Evolutionary conservation across 225 moss, liverwort and hornwort genomes (phyloP).

Genomic region (Marchantia paleacea): DNA sequence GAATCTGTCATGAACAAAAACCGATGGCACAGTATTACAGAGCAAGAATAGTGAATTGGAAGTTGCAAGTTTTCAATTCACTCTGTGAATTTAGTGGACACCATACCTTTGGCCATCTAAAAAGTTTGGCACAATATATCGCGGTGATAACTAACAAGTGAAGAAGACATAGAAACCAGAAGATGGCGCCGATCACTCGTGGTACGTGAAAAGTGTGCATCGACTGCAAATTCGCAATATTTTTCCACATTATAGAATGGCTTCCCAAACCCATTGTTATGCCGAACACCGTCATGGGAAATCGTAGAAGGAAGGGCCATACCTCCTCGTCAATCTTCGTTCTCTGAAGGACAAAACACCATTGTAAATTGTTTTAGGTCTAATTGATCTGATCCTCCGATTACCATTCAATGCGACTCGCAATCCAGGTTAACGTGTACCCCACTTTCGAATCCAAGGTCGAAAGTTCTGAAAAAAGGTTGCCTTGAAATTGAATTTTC

Average conservation of each 20-base stretch:
- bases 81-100: not conserved
- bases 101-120: constrained; percentile 50
- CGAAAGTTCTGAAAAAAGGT: too few species aligned
- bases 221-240: not conserved
- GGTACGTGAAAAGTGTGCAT: not conserved
- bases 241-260: constrained; percentile 8
- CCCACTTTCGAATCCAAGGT: too few species aligned
- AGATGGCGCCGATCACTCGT: constrained; percentile 22
- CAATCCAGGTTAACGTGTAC: too few species aligned
- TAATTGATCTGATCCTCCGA: too few species aligned
- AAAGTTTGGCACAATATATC: constrained; percentile 36
- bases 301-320: constrained; percentile 12
- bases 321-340: not conserved
- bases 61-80: not conserved
- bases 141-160: constrained; percentile 33
- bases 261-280: constrained; percentile 2
- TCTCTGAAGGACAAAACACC: not conserved
- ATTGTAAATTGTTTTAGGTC: too few species aligned
- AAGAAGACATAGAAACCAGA: constrained; percentile 42
- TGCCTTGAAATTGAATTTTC: too few species aligned
- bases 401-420: too few species aligned
- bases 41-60: not conserved
- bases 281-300: not conserved
- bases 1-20: too few species aligned
- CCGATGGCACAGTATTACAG: not conserved